phyloP scores from a whole-genome alignment of 148 eudicot species.

The Chenopodium formosanum region DNA sequence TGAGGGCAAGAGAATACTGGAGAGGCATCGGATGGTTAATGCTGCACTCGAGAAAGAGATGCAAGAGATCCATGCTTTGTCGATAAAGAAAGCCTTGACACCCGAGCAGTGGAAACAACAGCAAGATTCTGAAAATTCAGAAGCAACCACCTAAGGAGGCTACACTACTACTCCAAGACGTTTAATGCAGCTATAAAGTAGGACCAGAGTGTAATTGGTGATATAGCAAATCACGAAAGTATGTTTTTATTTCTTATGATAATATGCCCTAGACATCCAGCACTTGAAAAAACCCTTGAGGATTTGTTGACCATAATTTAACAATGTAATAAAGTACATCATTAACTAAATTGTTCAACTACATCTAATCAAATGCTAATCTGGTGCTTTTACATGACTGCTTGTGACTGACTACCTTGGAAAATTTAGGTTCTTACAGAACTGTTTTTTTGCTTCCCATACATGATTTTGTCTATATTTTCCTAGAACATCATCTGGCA shows the following conservation, averaged over 20 bases:
- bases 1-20: constrained; percentile 84
- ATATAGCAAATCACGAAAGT: not conserved
- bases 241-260: not conserved
- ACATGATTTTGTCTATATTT: not conserved
- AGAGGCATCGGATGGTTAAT: constrained; percentile 95
- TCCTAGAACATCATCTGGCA: not conserved
- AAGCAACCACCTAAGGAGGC: constrained; percentile 41
- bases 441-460: not conserved
- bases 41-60: constrained; percentile 73
- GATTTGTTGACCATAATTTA: not conserved
- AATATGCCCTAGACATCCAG: not conserved
- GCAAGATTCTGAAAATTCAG: constrained; percentile 54
- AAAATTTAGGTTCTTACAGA: not conserved
- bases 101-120: constrained; percentile 87
- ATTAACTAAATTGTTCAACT: not conserved
- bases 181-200: constrained; percentile 2
- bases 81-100: constrained; percentile 75
- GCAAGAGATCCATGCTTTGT: constrained; percentile 91
- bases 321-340: not conserved
- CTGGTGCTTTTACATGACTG: not conserved
- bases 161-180: not conserved
- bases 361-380: not conserved
- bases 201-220: not conserved
- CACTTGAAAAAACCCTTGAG: not conserved
- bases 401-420: not conserved